Base-by-base conservation (phyloP, 805 yeast genomes). In the Torulaspora indica region DNA sequence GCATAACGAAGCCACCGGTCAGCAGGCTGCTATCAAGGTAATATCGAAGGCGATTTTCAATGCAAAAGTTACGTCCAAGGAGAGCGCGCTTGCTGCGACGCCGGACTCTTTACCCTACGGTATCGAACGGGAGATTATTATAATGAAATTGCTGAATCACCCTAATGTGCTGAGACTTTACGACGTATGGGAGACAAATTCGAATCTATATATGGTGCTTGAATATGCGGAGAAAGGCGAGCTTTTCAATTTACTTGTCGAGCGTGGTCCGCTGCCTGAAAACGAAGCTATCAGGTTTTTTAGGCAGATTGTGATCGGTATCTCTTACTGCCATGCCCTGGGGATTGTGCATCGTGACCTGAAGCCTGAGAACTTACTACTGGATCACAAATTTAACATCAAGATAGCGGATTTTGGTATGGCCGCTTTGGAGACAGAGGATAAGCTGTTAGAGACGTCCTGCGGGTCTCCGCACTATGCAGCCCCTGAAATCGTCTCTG, bases 401-500 rank as follows among this genome's bases (percentile, higher is more conserved):
- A 93, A 93, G 65, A 88, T 93, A 53, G 98, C 98, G 8, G 98
- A 93, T 67, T 93, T 93, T 63, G 98, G 98, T 27, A 93, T 93
- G 98, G 98, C 98, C 13, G 98, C 98, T 5, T 70, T 93, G 36
- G 98, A 93, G 64, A 78, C 87, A 24, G 77, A 77, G 42, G 91
- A 82, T 53, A 79, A 84, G 55, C 69, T 91, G 58, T 72, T 93
- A 46, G 97, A 91, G 64, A 93, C 98, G 3, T 82, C 95, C 14
- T 93, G 98, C 67, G 98, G 98, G 1, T 89, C 97, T 13, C 98
- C 98, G 7, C 98, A 93, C 65, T 93, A 93, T 66, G 98, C 98
- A 1, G 87, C 96, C 8, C 98, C 98, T 0, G 98, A 93, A 64
- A 91, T 93, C 54, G 97, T 93, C 8, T 85, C 96, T 9, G 98